These are phyloP conservation scores for Rauvolfia tetraphylla DNA, from an alignment of 257 asterid species.

Conservation along the genomic window DNA sequence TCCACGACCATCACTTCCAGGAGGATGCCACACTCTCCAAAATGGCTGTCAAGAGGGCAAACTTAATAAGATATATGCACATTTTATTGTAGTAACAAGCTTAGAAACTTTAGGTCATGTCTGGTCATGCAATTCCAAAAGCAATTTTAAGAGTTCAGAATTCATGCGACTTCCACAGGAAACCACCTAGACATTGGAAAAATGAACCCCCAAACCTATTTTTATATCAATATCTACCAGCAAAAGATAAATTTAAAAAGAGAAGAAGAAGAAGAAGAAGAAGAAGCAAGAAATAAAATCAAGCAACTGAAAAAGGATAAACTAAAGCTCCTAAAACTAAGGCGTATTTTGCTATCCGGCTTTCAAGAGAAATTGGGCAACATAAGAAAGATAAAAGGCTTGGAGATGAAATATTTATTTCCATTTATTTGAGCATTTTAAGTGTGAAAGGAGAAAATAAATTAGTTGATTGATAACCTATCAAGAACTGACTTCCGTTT, in stretches of 20 bases:
- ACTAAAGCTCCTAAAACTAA: neutral
- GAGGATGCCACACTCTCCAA: constrained; percentile 97
- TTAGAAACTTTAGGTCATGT: neutral
- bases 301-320: neutral
- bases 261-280: too few relatives aligned
- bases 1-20: constrained; percentile 99
- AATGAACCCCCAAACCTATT: neutral
- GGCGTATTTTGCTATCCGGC: neutral
- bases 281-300: too few relatives aligned
- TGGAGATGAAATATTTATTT: neutral
- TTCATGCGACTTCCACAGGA: neutral
- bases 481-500: neutral
- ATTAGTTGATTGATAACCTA: neutral
- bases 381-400: neutral
- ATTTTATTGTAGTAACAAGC: constrained; percentile 8
- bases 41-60: constrained; percentile 51
- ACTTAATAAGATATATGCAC: constrained; percentile 5
- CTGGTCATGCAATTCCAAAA: neutral
- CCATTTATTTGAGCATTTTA: neutral
- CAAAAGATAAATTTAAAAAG: neutral
- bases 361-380: neutral
- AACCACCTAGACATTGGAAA: neutral
- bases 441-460: neutral
- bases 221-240: neutral
- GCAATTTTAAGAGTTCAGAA: neutral